Evolutionary conservation across 257 asterid genomes (phyloP).

Genomic region (Nicotiana otophora): DNA sequence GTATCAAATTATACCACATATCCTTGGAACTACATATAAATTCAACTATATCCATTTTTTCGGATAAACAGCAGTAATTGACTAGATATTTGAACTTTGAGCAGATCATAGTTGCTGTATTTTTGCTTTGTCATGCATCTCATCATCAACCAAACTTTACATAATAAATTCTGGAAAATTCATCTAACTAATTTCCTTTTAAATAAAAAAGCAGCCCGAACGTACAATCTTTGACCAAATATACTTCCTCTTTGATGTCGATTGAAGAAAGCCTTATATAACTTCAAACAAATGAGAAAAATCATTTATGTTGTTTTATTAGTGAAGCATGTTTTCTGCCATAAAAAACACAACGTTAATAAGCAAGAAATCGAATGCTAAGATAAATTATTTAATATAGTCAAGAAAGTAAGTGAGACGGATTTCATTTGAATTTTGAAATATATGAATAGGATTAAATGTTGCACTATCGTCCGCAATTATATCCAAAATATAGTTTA

Average conservation of each 20-base stretch:
- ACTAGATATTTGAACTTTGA: not conserved
- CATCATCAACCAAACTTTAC: not conserved
- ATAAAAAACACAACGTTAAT: not conserved
- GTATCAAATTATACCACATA: too few species aligned
- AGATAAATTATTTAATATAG: not conserved
- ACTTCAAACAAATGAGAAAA: not conserved
- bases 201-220: not conserved
- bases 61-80: too few species aligned
- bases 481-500: too few species aligned
- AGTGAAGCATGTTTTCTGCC: not conserved
- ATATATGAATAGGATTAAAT: too few species aligned
- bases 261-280: not conserved
- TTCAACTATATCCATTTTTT: too few species aligned
- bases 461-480: too few species aligned
- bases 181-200: not conserved
- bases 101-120: not conserved
- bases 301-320: not conserved
- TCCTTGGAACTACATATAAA: too few species aligned
- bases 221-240: not conserved
- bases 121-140: not conserved
- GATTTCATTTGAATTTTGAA: too few species aligned
- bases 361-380: not conserved
- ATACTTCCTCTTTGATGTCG: not conserved
- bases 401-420: too few species aligned
- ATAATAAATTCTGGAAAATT: not conserved